Base-by-base conservation (phyloP, 2,329 filamentous ascomycete species). In the Xylaria sp. region DNA sequence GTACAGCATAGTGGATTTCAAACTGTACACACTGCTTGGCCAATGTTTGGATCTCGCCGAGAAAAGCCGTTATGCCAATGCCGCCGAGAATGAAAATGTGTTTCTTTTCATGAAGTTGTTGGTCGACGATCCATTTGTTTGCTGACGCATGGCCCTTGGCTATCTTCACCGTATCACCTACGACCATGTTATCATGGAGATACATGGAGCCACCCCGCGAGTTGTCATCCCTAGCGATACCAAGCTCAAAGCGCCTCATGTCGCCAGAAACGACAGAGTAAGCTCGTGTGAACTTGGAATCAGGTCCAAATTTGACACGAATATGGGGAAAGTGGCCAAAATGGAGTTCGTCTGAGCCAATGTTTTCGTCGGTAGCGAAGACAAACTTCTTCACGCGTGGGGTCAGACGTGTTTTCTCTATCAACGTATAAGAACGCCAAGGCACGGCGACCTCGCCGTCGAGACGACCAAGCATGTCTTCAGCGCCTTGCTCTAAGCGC, bases 171-270 rank as follows among this genome's bases (percentile, higher is more conserved):
- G 85, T 73, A 46, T 87, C 83, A 53, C 86, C 86, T 10, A 88
- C 83, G 46, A 80, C 80, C 64, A 87, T 23, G 5, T 67, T 66
- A 9, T 86, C 79, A 73, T 91, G 89, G 0, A 91, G 76, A 71
- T 85, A 90, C 20, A 77, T 76, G 0, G 89, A 91, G 0, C 87
- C 89, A 10, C 89, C 89, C 2, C 88, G 83, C 63, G 85, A 87
- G 1, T 82, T 76, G 5, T 83, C 80, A 12, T 87, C 86, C 4
- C 86, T 82, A 1, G 87, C 84, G n/a, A 91, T 81, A 18, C 87
- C 89, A 0, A 91, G 78, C 72, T 86, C 82, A 69, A 91, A 87
- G 1, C 78, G 78, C 41, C 81, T 80, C 30, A 79, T 79, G 62
- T 83, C 81, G 0, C 86, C 87, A 1, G 81, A 80, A 0, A 90